These are phyloP conservation scores for Phytophthora megakarya DNA, from an alignment of 352 stramenopile species.

Conservation along the genomic window DNA sequence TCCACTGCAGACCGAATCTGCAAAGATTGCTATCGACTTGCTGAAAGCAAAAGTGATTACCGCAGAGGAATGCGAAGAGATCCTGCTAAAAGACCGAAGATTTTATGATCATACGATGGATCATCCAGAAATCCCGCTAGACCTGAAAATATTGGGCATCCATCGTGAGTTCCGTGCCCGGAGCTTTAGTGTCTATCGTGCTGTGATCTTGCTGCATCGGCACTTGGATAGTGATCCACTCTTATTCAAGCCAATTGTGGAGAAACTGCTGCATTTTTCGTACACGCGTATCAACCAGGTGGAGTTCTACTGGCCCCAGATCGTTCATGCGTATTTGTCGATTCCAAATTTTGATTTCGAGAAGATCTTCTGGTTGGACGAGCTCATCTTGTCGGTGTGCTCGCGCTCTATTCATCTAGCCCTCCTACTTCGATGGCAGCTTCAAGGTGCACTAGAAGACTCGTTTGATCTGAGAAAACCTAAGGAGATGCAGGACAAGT, in stretches of 20 bases:
- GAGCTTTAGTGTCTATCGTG: slow-evolving; percentile 82
- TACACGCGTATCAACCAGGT: slow-evolving; percentile 91
- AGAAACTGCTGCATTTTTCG: slow-evolving; percentile 84
- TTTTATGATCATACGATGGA: slow-evolving; percentile 87
- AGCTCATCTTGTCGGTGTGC: slow-evolving; percentile 88
- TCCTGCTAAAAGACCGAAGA: slow-evolving; percentile 78
- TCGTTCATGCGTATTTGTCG: slow-evolving; percentile 88
- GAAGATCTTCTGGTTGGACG: slow-evolving; percentile 91
- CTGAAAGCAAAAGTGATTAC: slow-evolving; percentile 85
- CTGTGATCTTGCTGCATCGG: slow-evolving; percentile 85
- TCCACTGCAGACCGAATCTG: slow-evolving; percentile 76
- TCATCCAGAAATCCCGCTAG: slow-evolving; percentile 83
- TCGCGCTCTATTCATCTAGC: slow-evolving; percentile 87
- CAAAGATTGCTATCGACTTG: slow-evolving; percentile 88
- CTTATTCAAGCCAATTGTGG: slow-evolving; percentile 87
- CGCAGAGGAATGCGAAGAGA: slow-evolving; percentile 87
- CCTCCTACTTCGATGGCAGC: slow-evolving; percentile 83
- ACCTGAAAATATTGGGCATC: slow-evolving; percentile 84
- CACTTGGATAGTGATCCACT: slow-evolving; percentile 86
- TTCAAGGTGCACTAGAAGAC: slow-evolving; percentile 88
- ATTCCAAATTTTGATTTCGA: slow-evolving; percentile 91
- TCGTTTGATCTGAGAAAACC: slow-evolving; percentile 77
- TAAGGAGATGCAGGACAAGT: slow-evolving; percentile 88
- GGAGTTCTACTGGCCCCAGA: slow-evolving; percentile 92
- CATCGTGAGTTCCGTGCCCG: slow-evolving; percentile 87